These are phyloP conservation scores for Chlamydomonas urium DNA, from an alignment of 139 green algal genomes.

Conservation along the genomic window DNA sequence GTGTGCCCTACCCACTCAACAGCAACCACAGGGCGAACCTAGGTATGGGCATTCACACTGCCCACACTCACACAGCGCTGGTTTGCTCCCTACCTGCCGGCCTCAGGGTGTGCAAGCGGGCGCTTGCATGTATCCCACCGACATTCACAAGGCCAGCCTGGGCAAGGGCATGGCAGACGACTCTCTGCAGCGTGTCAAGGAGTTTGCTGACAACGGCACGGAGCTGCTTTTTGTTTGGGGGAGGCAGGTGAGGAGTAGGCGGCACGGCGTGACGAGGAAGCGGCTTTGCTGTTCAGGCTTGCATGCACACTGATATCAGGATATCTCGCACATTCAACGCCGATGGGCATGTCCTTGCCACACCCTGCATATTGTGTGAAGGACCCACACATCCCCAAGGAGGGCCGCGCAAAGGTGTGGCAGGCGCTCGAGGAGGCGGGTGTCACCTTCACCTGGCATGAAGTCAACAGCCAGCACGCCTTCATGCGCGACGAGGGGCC, in stretches of 20 bases:
- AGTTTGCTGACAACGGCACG: not conserved
- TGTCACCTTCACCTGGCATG: slow-evolving; percentile 1
- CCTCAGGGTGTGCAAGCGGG: not conserved
- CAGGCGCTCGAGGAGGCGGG: not conserved
- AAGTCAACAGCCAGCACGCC: slow-evolving; percentile 5
- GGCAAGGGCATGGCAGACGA: slow-evolving; percentile 2
- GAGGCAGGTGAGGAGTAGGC: not conserved
- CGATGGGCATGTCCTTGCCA: too few relatives aligned
- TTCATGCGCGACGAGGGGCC: slow-evolving; percentile 12
- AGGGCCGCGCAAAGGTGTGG: not conserved
- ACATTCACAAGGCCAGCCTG: slow-evolving; percentile 3
- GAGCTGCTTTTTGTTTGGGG: slow-evolving; percentile 2
- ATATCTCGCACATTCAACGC: too few relatives aligned
- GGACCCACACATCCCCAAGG: not conserved
- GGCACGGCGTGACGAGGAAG: too few relatives aligned
- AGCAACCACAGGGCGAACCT: too few relatives aligned
- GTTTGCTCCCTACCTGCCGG: too few relatives aligned
- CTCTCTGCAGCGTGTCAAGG: not conserved
- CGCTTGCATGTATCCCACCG: not conserved
- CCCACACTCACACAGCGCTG: too few relatives aligned
- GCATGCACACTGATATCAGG: too few relatives aligned
- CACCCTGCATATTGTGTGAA: too few relatives aligned
- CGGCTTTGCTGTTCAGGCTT: too few relatives aligned
- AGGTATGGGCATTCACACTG: too few relatives aligned
- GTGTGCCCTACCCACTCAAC: too few relatives aligned